Base-by-base conservation (phyloP, 2,329 filamentous ascomycete species). In the Colletotrichum zoysiae region DNA sequence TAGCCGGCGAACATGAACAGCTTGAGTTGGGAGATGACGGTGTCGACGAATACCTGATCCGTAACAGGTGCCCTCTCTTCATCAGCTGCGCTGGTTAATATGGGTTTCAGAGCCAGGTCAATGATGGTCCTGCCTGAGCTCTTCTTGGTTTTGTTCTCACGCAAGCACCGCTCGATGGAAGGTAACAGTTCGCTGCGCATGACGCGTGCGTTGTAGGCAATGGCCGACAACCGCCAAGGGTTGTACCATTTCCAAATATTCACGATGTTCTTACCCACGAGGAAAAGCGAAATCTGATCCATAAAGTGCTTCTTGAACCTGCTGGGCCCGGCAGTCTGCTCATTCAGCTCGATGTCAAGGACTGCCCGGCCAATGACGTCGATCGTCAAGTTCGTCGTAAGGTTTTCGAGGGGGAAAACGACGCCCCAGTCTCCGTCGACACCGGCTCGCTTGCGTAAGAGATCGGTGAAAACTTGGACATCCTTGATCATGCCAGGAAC, bases 331-430 rank as follows among this genome's bases (percentile, higher is more conserved):
- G 48, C 30, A 1, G 42, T 60, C 50, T 74, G 73, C 44, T 73
- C 70, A 11, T 58, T 51, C 3, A 74, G 44, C 38, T 68, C 56
- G 5, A 74, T 57, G 2, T 65, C 65, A 77, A 84, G 72, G 3
- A 79, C 76, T 18, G 81, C 78, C n/a, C 80, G 77, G 20, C 76
- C 76, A 57, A 84, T 85, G 38, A 84, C 76, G 58, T 85, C 83
- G 11, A 84, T 80, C 0, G 83, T 81, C 20, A 85, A 73, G 63
- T 81, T 81, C 7, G 78, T 81, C 1, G 82, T 79, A 23, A 77
- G 78, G 9, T 79, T 73, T 65, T 84, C 78, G 7, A 85, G 74
- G 9, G 74, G 65, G 42, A 81, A 81, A n/a, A 81, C 75, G 18
- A 74, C 60, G 26, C 78, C 77, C 79, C 78, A 80, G 50, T 73